Evolutionary conservation across 768 basidiomycete species (phyloP).

Genomic region (Suillus subalutaceus): DNA sequence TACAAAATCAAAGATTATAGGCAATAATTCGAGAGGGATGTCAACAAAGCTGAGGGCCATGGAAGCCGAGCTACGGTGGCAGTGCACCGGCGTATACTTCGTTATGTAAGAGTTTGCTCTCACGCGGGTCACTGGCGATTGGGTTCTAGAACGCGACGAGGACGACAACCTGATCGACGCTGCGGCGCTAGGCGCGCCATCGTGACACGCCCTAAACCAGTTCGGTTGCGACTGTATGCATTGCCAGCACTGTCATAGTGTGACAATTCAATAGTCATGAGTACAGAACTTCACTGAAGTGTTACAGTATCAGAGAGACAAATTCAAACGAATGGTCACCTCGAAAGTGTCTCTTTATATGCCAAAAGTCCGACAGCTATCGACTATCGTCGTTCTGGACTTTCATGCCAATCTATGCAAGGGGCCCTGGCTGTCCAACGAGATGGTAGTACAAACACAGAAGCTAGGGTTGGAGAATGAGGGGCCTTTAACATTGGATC

Average conservation of each 20-base stretch:
- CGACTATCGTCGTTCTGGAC: not conserved
- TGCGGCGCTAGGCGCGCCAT: no score
- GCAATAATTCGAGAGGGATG: slow-evolving; percentile 68
- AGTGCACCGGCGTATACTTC: not conserved
- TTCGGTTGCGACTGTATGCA: no score
- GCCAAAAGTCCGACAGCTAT: not conserved
- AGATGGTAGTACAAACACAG: not conserved
- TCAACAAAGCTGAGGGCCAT: slow-evolving; percentile 51
- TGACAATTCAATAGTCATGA: no score
- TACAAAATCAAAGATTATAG: slow-evolving; percentile 54
- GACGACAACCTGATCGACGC: no score
- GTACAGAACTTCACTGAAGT: no score
- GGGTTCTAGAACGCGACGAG: no score
- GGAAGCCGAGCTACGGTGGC: not conserved
- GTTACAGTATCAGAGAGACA: no score
- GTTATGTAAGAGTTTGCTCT: not conserved
- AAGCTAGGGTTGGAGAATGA: not conserved
- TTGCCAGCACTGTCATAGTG: not conserved
- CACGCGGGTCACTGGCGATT: no score
- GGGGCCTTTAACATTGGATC: no score
- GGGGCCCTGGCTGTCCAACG: not conserved
- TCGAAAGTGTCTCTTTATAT: no score
- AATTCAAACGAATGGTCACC: no score
- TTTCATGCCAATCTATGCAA: not conserved
- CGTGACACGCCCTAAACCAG: no score